Conservation (phyloP, 2,329 filamentous ascomycete species). For the Aspergillus nomiae region DNA sequence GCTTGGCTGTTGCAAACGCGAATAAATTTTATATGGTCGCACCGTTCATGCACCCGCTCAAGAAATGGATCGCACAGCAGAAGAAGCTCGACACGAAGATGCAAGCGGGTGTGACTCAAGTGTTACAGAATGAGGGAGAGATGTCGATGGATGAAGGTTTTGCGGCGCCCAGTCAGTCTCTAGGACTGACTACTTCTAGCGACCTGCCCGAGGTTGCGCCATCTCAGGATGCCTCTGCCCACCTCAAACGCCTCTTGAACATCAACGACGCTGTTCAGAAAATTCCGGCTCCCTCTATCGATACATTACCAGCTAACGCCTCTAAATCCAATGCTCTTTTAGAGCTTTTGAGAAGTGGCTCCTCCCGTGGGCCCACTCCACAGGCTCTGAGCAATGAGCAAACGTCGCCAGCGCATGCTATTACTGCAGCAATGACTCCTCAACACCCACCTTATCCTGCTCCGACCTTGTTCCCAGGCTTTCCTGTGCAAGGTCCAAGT, state of each 20-base stretch:
- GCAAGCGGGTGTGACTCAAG: conserved; percentile 44
- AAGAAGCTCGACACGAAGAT: conserved; percentile 68
- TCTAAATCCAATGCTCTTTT: conserved; percentile 57
- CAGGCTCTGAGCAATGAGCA: conserved; percentile 41
- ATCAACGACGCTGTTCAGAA: conserved; percentile 31
- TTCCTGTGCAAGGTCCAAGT: conserved; percentile 36
- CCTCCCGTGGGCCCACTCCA: conserved; percentile 32
- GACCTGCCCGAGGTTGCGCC: conserved; percentile 44
- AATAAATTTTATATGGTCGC: conserved; percentile 99
- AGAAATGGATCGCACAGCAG: conserved; percentile 88
- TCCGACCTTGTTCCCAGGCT: conserved; percentile 46
- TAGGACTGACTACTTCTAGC: conserved; percentile 33
- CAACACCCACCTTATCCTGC: conserved; percentile 57
- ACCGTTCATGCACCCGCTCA: conserved; percentile 81
- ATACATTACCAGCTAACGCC: conserved; percentile 31
- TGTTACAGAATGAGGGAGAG: conserved; percentile 49
- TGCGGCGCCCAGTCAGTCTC: conserved; percentile 21
- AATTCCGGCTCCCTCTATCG: conserved; percentile 12
- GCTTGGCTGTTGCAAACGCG: conserved; percentile 60
- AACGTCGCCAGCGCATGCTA: conserved; percentile 59
- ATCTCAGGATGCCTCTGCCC: conserved; percentile 49
- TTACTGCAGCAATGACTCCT: conserved; percentile 55
- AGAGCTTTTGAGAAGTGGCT: conserved; percentile 54
- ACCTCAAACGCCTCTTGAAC: conserved; percentile 54
- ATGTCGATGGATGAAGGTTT: conserved; percentile 63